Base-by-base conservation (phyloP, 768 basidiomycete species). In the Clitopilus hobsonii region DNA sequence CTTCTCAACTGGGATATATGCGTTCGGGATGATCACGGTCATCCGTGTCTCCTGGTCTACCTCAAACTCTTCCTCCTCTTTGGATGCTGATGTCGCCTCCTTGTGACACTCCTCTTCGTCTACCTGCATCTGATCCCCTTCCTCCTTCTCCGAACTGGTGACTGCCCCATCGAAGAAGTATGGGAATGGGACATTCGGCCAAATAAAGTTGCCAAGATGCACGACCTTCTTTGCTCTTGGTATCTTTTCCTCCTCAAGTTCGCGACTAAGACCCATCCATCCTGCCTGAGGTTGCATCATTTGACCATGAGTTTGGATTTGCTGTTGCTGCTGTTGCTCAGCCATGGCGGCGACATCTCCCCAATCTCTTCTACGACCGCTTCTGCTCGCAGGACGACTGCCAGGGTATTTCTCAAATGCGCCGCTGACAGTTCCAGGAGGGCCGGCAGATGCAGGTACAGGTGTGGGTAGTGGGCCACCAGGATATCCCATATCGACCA, bases 1-100 rank as follows among this genome's bases (percentile, higher is more conserved):
- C 51, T 80, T 76, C 48, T 76, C 69, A 13, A 74, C 69, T 0
- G 86, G 88, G 20, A 89, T 73, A 61, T 80, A 79, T 1, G 78
- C 75, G 22, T 73, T 70, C 0, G 88, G 86, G 56, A 90, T 77
- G 63, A 85, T 67, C 52, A 88, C 72, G 0, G 83, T 80, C 25
- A 79, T 73, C 1, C 72, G 71, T 0, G 77, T 78, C 49, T 80
- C 77, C 30, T 71, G 62, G 55, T 78, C 77, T 25, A 78, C 66
- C 5, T 66, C 58, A 22, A 68, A 65, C 20, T 56, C 41, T 13
- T 66, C 58, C 2, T 60, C 36, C 26, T 56, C 60, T 25, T 23
- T 18, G 10, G n/a, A 18, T 6, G n/a, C 4, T 20, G 41, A 45
- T 18, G 24, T 63, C 51, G 52, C 41, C 53, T 59, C 54, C 56